phyloP scores from a whole-genome alignment of 176 grass and related monocot genomes.

The Avena eriantha region DNA sequence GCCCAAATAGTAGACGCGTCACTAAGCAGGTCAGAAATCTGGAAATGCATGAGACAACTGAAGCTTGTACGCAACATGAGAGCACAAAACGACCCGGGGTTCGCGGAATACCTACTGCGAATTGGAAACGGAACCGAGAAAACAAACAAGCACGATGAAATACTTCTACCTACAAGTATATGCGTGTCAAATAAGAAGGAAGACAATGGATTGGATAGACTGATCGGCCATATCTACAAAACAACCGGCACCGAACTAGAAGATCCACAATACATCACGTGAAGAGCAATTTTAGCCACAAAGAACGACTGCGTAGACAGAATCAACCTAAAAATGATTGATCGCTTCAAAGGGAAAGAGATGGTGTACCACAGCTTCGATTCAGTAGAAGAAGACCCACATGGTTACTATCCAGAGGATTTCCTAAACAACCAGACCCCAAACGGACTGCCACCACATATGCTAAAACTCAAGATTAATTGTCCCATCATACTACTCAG shows the following conservation, averaged over 20 bases:
- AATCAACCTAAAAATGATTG: conserved; percentile 27
- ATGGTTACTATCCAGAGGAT: neutral
- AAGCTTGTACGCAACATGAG: neutral
- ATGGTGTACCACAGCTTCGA: neutral
- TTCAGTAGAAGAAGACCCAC: neutral
- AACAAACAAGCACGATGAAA: neutral
- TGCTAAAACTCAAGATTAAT: too few relatives aligned
- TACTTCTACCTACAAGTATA: neutral
- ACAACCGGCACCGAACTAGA: too few relatives aligned
- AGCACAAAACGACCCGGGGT: neutral
- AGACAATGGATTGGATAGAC: neutral
- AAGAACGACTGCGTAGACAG: neutral
- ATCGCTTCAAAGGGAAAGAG: neutral
- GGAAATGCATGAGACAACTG: neutral
- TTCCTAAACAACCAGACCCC: neutral
- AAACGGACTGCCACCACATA: neutral
- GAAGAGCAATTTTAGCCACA: too few relatives aligned
- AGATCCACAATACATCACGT: too few relatives aligned
- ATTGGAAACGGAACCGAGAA: neutral
- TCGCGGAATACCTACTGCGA: neutral
- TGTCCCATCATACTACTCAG: too few relatives aligned
- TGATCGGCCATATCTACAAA: neutral
- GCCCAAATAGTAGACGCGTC: neutral
- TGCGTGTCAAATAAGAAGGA: neutral
- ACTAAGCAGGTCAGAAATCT: neutral